Evolutionary conservation across 2,329 filamentous ascomycete species (phyloP), one percentile per base, ranked within the genome.

Genomic region (Aureobasidium namibiae): DNA sequence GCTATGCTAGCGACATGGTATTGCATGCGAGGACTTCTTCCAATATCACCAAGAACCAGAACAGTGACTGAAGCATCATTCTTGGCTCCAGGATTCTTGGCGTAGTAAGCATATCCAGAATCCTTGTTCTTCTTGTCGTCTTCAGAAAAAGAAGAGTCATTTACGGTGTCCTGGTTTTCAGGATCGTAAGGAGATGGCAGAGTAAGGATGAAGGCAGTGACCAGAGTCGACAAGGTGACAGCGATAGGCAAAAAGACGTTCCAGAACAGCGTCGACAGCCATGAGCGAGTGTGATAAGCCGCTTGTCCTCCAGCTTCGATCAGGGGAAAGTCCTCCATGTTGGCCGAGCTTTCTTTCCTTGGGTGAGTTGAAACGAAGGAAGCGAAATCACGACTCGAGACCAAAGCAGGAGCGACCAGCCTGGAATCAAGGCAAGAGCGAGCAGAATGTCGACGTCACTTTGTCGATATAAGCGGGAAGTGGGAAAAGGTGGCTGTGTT

Each of bases 1-100:
- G 90, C 90, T 67, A 97, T 85, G 71, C 92, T 97, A 65, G 96
- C 78, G 21, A 92, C 92, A 80, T 99, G 94, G 68, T 99, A 97
- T 70, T 97, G 92, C 92, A 99, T 99, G 60, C 94, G 90, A 52
- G 94, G 94, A 70, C 92, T 97, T 46, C 92, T 85, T 39, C 94
- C 94, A 71, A 99, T 92, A 69, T 99, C 94, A 45, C 94, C 94
- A 29, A 99, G 82, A 18, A 99, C 94, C 16, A 99, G 80, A 56
- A 99, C 84, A 73, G 96, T 90, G 44, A 92, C 81, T 0, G 79
- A 81, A 36, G 76, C 74, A 60, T 79, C 74, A 38, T 67, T 65
- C 52, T 69, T 71, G 56, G 68, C 29, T 8, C 65, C 67, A 50
- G 65, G 56, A 52, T 67, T 61, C 33, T 62, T 62, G 31, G 64